Evolutionary conservation across 2,329 filamentous ascomycete species (phyloP).

Genomic region (Penicillium olsonii): DNA sequence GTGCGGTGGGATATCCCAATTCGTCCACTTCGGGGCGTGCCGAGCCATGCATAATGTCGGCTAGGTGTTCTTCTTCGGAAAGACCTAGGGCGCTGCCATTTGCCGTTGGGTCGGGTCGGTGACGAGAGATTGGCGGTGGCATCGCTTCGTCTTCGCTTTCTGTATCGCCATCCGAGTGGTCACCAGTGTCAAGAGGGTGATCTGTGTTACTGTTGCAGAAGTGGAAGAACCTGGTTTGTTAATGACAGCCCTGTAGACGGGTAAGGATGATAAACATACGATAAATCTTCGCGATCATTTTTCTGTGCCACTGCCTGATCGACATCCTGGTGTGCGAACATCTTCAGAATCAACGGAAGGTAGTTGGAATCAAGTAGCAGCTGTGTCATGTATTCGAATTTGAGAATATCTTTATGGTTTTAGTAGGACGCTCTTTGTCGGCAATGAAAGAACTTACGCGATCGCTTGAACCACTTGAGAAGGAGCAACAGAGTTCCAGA

Average conservation of each 20-base stretch:
- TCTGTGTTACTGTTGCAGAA: constrained; percentile 78
- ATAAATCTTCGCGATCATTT: constrained; percentile 77
- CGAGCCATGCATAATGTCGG: constrained; percentile 28
- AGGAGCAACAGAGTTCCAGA: constrained; percentile 86
- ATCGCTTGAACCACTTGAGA: constrained; percentile 94
- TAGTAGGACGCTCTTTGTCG: constrained; percentile 4
- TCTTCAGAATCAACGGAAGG: constrained; percentile 84
- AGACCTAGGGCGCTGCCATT: constrained; percentile 25
- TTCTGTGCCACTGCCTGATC: constrained; percentile 86
- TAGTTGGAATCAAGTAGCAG: constrained; percentile 94
- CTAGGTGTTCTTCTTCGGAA: constrained; percentile 28
- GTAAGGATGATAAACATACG: constrained; percentile 52
- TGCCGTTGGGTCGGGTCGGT: constrained; percentile 41
- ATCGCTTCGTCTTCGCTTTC: constrained; percentile 70
- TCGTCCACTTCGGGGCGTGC: constrained; percentile 72
- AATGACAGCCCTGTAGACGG: constrained; percentile 4
- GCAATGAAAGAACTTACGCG: constrained; percentile 63
- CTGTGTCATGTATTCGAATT: constrained; percentile 94
- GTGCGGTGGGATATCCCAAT: constrained; percentile 73
- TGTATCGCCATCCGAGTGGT: constrained; percentile 37
- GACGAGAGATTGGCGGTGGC: constrained; percentile 76
- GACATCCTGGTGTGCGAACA: constrained; percentile 91
- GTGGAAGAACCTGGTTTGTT: constrained; percentile 72
- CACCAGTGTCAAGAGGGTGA: constrained; percentile 48
- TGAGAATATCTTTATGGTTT: constrained; percentile 70